phyloP scores from a whole-genome alignment of 768 basidiomycete genomes.

The Clitopilus passeckerianus region DNA sequence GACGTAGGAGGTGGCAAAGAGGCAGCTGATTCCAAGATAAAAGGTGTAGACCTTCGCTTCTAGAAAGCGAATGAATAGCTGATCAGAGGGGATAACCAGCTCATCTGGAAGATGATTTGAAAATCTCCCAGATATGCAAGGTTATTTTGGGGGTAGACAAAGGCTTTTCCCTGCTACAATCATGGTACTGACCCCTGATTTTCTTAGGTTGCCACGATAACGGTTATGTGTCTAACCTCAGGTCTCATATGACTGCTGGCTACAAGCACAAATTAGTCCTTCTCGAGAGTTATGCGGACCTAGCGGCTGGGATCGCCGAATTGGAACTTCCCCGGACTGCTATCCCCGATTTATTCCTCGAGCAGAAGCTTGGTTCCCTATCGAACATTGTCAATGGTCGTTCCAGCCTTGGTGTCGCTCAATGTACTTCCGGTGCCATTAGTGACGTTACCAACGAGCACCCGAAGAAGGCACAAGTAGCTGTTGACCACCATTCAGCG shows the following conservation, averaged over 20 bases:
- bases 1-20: constrained; percentile 72
- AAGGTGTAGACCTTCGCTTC: constrained; percentile 42
- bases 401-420: too few species aligned
- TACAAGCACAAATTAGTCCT: constrained; percentile 49
- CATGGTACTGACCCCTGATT: background rate
- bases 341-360: too few species aligned
- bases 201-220: constrained; percentile 64
- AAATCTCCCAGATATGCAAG: too few species aligned
- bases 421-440: too few species aligned
- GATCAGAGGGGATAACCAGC: too few species aligned
- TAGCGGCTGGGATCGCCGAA: constrained; percentile 53
- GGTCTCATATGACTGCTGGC: constrained; percentile 61
- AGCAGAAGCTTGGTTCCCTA: constrained; percentile 34
- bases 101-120: too few species aligned
- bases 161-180: too few species aligned
- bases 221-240: constrained; percentile 61
- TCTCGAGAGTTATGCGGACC: constrained; percentile 56
- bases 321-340: constrained; percentile 39
- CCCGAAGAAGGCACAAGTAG: too few species aligned
- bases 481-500: too few species aligned
- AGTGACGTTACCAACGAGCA: too few species aligned
- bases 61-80: too few species aligned
- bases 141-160: too few species aligned
- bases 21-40: constrained; percentile 72
- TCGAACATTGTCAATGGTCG: constrained; percentile 50